Evolutionary conservation across 2,329 filamentous ascomycete species (phyloP), one percentile per base, ranked within the genome.

Genomic region (Dendryphion nanum): DNA sequence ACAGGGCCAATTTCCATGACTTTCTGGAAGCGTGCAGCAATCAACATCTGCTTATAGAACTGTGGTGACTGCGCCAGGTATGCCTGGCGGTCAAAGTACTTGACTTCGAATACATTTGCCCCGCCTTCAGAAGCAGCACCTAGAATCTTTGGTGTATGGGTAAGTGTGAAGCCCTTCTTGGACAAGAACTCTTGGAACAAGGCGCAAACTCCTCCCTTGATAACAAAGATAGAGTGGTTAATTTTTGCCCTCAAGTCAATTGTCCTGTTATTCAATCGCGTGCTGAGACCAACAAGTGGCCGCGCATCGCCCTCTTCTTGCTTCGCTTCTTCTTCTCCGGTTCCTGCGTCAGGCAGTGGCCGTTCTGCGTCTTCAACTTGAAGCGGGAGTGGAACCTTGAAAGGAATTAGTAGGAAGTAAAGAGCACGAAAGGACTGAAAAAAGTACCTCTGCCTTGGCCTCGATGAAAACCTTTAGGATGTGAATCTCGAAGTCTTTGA

Each of bases 111-210:
- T 28, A 97, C 91, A 62, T 91, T 94, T 51, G 83, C 83, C 49
- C 93, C 93, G 56, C 93, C 91, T 71, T 98, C 93, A 4, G 89
- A 93, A 4, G 93, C 86, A 12, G 91, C 86, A 34, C 85, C 90
- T 38, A 95, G 87, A 30, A 98, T 75, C 65, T 89, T 91, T 7
- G 93, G 89, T 2, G 90, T 86, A 64, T 95, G 88, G 58, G 96
- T 89, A 65, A 87, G 81, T 48, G 84, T 82, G 66, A 95, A 95
- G 37, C 82, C 79, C 42, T 79, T 79, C 48, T 78, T 75, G 44
- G 83, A 76, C 51, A 96, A 82, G 66, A 90, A 97, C 52, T 89
- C 82, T 41, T 77, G 74, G 68, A 94, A 94, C 10, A 93, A 74
- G 44, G 78, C 75, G 44, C 79, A 77, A 26, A 86, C 81, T 40